phyloP scores from a whole-genome alignment of 306 rosid species.

The Medicago lupulina region DNA sequence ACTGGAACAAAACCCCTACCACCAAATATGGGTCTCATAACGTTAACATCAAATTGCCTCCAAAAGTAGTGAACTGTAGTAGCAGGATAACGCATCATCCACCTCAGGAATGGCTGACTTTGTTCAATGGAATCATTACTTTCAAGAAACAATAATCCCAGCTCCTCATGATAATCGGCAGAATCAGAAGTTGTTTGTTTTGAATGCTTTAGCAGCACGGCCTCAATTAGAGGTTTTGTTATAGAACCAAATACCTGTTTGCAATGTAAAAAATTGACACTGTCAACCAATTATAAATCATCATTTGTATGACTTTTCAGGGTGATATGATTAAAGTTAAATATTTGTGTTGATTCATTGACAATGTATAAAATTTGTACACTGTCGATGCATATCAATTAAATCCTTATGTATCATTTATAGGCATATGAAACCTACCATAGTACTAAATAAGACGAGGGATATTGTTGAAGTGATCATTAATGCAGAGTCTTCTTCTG shows the following conservation, averaged over 20 bases:
- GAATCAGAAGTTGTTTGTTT: conserved; percentile 51
- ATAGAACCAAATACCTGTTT: conserved; percentile 81
- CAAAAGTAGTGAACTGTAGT: conserved; percentile 71
- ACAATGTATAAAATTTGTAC: too few relatives aligned
- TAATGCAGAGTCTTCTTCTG: conserved; percentile 47
- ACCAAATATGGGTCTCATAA: conserved; percentile 91
- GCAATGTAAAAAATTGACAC: not conserved
- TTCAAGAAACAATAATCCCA: conserved; percentile 51
- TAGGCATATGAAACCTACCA: conserved; percentile 53
- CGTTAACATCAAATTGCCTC: conserved; percentile 79
- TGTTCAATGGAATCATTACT: conserved; percentile 41
- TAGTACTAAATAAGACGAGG: conserved; percentile 74
- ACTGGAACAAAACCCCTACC: conserved; percentile 76
- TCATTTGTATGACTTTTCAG: too few relatives aligned
- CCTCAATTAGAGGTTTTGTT: conserved; percentile 75
- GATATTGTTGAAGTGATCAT: conserved; percentile 74
- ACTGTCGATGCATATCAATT: too few relatives aligned
- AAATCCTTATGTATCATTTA: not conserved
- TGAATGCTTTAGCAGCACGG: conserved; percentile 56
- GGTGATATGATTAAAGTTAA: too few relatives aligned
- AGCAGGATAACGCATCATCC: conserved; percentile 58
- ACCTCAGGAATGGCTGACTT: conserved; percentile 38
- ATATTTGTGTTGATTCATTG: too few relatives aligned
- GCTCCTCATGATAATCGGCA: conserved; percentile 57
- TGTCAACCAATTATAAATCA: too few relatives aligned